Base-by-base conservation (phyloP, 2,329 filamentous ascomycete species). In the Sarocladium strictum region DNA sequence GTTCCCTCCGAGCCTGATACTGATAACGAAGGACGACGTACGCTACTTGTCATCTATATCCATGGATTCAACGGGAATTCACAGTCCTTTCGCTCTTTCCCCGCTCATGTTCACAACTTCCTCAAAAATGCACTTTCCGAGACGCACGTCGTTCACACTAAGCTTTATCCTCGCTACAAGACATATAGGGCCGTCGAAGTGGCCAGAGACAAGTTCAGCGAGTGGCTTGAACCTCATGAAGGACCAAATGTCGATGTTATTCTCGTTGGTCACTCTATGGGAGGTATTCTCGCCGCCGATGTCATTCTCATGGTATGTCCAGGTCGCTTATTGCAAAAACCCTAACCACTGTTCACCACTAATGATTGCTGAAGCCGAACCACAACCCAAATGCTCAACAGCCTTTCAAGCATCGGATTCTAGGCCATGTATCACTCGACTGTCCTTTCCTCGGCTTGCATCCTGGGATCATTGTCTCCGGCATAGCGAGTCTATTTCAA, bases 61-160 rank as follows among this genome's bases (percentile, higher is more conserved):
- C 92, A 96, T 72, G 91, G 92, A 57, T 96, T 95, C 71, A 87
- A 94, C 78, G 91, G 92, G 53, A 87, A 89, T 57, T 89, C 94
- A 67, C 87, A 87, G 29, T 95, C 89, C 56, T 97, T 97, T 66
- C 82, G 85, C 58, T 89, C 87, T 43, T 96, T 97, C 62, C 92
- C 92, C 0, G 88, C 88, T 7, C 90, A 96, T 71, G 81, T 96
- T 3, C 92, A 97, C 67, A 81, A 84, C 61, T 77, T 89, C 33
- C 75, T 95, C 37, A 83, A 83, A 12, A 75, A 81, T 9, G 76
- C 85, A 1, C 72, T 96, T 12, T 74, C 76, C 21, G 85, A 89
- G 24, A 86, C 85, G 5, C 90, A 95, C 72, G 79, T 86, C 33
- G 84, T 96, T 1, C 90, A 96, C 69, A 89, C 90, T 57, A 96